phyloP scores from a whole-genome alignment of 1,284 basidiomycete genomes.

The Pyrrhoderma noxium region DNA sequence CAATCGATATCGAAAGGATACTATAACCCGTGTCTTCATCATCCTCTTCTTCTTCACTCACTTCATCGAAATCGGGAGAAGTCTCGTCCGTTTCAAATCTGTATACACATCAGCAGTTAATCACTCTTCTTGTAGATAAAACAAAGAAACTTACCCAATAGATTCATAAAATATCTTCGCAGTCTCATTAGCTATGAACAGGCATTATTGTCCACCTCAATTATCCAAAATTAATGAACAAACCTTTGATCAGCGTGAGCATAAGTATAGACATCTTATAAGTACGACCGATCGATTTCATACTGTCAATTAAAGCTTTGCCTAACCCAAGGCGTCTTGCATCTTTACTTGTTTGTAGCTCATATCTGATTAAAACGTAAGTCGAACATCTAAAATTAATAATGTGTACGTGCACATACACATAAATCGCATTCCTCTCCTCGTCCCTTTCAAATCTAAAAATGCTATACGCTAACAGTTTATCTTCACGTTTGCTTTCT shows the following conservation, averaged over 20 bases:
- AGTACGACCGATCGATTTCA: constrained; percentile 42
- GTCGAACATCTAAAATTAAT: neutral
- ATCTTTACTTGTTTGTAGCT: constrained; percentile 49
- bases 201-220: neutral
- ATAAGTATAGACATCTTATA: constrained; percentile 60
- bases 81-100: constrained; percentile 50
- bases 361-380: constrained; percentile 45
- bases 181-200: constrained; percentile 40
- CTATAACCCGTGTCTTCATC: constrained; percentile 29
- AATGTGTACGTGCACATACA: constrained; percentile 34
- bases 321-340: constrained; percentile 51
- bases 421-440: constrained; percentile 53
- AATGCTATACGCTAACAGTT: constrained; percentile 46
- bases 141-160: constrained; percentile 43
- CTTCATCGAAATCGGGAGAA: constrained; percentile 41
- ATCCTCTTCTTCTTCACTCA: constrained; percentile 26
- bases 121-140: no score
- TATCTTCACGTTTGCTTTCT: constrained; percentile 18
- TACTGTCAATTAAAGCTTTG: constrained; percentile 38
- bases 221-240: neutral
- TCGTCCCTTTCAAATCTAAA: constrained; percentile 70
- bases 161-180: constrained; percentile 51
- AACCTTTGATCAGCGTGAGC: constrained; percentile 69
- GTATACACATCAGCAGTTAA: neutral
- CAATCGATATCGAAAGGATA: constrained; percentile 4